Conservation (phyloP, 768 basidiomycete genomes). For the Imleria badia region DNA sequence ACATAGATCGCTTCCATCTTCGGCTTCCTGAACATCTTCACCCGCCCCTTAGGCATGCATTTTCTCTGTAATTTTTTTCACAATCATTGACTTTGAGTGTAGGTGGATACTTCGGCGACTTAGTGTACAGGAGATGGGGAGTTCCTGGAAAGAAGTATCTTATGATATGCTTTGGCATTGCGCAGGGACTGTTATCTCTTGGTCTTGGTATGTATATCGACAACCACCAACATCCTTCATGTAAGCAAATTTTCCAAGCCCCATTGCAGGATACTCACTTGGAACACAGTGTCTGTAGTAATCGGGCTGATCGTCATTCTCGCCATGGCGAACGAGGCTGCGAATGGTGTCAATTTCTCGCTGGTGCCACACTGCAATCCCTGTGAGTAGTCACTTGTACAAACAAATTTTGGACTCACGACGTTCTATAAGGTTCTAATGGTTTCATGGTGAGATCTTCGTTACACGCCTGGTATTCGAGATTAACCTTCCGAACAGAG, state of each 20-base stretch:
- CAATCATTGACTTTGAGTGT: background rate
- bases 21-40: slow-evolving; percentile 2
- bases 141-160: slow-evolving; percentile 8
- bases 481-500: slow-evolving; percentile 10
- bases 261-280: background rate
- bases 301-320: background rate
- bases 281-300: background rate
- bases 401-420: background rate
- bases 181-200: slow-evolving; percentile 3
- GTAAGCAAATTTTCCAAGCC: slow-evolving; percentile 9
- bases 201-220: slow-evolving; percentile 42
- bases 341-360: slow-evolving; percentile 2
- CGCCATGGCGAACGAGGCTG: background rate
- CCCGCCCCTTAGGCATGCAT: slow-evolving; percentile 1
- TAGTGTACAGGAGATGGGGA: slow-evolving; percentile 3
- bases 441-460: slow-evolving; percentile 29
- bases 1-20: slow-evolving; percentile 1
- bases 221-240: slow-evolving; percentile 15
- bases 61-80: background rate
- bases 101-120: slow-evolving; percentile 8
- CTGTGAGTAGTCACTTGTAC: background rate
- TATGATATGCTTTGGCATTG: background rate
- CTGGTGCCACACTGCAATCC: slow-evolving; percentile 8
- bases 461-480: background rate
- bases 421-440: background rate